Conservation (phyloP, 1,139 yeast genomes). For the Yamadazyma jaroonii region DNA sequence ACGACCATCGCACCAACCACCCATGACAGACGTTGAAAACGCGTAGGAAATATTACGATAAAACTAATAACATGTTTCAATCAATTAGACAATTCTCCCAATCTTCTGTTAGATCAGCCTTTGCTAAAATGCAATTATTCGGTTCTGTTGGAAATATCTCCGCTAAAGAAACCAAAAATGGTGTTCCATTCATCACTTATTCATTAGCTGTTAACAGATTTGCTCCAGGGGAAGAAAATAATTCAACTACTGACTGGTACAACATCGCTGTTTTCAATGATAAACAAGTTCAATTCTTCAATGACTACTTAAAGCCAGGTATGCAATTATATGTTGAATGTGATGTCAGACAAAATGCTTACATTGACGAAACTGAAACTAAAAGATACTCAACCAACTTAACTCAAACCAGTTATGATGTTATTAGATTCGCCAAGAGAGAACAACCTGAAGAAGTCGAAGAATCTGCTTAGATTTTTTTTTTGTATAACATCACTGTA, state of each 20-base stretch:
- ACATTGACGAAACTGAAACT: slow-evolving; percentile 33
- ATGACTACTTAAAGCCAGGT: slow-evolving; percentile 40
- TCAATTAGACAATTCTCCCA: slow-evolving; percentile 32
- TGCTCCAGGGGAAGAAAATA: slow-evolving; percentile 29
- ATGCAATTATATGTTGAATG: slow-evolving; percentile 43
- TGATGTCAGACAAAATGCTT: slow-evolving; percentile 34
- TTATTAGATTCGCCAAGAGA: slow-evolving; percentile 38
- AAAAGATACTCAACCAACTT: slow-evolving; percentile 31
- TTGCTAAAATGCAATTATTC: slow-evolving; percentile 42
- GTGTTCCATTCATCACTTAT: slow-evolving; percentile 38
- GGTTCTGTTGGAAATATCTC: slow-evolving; percentile 43
- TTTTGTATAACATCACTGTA: neutral
- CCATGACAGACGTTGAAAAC: neutral
- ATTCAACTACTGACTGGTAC: slow-evolving; percentile 40
- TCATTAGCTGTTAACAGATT: slow-evolving; percentile 44
- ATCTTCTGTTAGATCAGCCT: slow-evolving; percentile 28
- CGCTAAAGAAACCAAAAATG: slow-evolving; percentile 37
- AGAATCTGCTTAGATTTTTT: slow-evolving; percentile 7
- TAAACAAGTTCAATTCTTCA: slow-evolving; percentile 35
- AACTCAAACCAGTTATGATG: slow-evolving; percentile 37
- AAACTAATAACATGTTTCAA: slow-evolving; percentile 2
- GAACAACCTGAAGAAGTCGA: slow-evolving; percentile 14
- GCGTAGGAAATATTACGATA: neutral
- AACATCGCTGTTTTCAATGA: slow-evolving; percentile 42
- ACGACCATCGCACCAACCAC: neutral